phyloP scores from a whole-genome alignment of 2,329 filamentous ascomycete species.

The Beauveria caledonica region DNA sequence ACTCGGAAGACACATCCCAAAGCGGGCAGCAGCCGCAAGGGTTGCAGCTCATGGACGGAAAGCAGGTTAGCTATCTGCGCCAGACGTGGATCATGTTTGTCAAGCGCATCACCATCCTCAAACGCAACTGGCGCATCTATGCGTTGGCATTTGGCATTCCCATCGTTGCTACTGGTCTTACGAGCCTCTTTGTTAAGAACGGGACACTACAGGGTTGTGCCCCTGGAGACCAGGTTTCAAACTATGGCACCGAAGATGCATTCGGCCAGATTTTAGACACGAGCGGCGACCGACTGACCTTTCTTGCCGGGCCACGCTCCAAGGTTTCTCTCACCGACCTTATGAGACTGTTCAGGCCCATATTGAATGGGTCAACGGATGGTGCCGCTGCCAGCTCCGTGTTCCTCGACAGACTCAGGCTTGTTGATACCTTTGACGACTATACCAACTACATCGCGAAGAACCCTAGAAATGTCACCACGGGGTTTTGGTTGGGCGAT shows the following conservation, averaged over 20 bases:
- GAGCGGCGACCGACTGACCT: constrained; percentile 13
- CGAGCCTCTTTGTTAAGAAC: constrained; percentile 63
- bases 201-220: constrained; percentile 46
- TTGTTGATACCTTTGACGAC: constrained; percentile 55
- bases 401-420: constrained; percentile 29
- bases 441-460: constrained; percentile 59
- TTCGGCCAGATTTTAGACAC: constrained; percentile 28
- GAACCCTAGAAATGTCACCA: constrained; percentile 60
- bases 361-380: constrained; percentile 25
- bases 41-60: constrained; percentile 58
- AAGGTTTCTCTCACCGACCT: constrained; percentile 27
- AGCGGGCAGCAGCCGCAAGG: constrained; percentile 23
- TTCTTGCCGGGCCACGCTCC: constrained; percentile 28
- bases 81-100: constrained; percentile 69
- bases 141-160: constrained; percentile 68
- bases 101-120: constrained; percentile 71
- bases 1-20: constrained; percentile 15
- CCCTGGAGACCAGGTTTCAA: constrained; percentile 38
- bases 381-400: constrained; percentile 14
- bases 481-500: constrained; percentile 69
- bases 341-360: constrained; percentile 30
- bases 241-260: constrained; percentile 27
- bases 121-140: constrained; percentile 71
- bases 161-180: constrained; percentile 68
- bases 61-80: constrained; percentile 56